A percentile compares a stretch with the other conserved stretches of the same genome.
phyloP scores from a whole-genome alignment of 2,329 filamentous ascomycete genomes.

The Colletotrichum graminicola region DNA sequence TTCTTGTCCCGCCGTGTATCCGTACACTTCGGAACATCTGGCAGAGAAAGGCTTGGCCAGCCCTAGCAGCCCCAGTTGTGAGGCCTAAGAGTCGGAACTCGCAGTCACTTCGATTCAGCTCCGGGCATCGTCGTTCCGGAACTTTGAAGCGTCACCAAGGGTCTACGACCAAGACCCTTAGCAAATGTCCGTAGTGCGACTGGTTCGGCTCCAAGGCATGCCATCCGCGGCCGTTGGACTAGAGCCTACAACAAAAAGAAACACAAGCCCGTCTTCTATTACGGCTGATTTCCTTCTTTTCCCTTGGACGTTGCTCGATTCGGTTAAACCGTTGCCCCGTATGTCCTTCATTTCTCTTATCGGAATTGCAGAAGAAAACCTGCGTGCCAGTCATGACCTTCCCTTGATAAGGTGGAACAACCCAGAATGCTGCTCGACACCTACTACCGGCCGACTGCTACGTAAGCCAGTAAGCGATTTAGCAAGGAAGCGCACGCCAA shows the following conservation, averaged over 20 bases:
- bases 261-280: constrained; percentile 1
- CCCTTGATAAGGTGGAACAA: not conserved
- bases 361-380: constrained; percentile 2
- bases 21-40: constrained; percentile 9
- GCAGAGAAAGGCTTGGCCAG: not conserved
- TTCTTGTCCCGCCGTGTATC: constrained; percentile 3
- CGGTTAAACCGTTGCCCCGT: not conserved
- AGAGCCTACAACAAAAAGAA: constrained; percentile 4
- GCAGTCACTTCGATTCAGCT: not conserved
- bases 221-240: constrained; percentile 6
- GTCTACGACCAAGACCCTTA: not conserved
- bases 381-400: not conserved
- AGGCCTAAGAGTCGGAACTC: not conserved
- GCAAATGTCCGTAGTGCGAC: constrained; percentile 1
- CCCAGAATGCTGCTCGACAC: constrained; percentile 9
- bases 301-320: not conserved
- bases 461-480: constrained; percentile 33
- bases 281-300: not conserved
- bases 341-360: constrained; percentile 4
- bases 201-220: not conserved
- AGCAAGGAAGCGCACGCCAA: constrained; percentile 12
- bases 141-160: not conserved
- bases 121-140: not conserved
- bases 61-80: not conserved
- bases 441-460: constrained; percentile 16